Conservation (phyloP, 2,329 filamentous ascomycete genomes). For the Hypoxylon sp. region DNA sequence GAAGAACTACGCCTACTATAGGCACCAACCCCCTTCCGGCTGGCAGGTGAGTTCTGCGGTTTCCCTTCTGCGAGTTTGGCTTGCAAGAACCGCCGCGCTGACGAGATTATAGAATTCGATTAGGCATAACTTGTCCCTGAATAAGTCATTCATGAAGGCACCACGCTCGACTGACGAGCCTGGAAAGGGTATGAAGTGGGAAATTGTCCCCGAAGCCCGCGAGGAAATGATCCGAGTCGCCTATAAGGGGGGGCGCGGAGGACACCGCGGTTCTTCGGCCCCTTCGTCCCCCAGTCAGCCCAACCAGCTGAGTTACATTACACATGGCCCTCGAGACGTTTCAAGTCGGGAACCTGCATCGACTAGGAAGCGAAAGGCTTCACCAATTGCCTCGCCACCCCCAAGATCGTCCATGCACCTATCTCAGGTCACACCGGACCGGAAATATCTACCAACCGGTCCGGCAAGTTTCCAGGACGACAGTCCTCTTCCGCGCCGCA, state of each 20-base stretch:
- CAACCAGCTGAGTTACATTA: constrained; percentile 70
- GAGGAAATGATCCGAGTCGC: constrained; percentile 89
- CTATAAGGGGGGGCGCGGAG: constrained; percentile 70
- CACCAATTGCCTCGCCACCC: constrained; percentile 66
- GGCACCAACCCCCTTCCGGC: constrained; percentile 78
- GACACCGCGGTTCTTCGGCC: constrained; percentile 75
- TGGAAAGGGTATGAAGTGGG: constrained; percentile 99
- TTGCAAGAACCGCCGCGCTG: constrained; percentile 39
- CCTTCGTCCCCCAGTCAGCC: constrained; percentile 74
- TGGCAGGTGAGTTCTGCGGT: constrained; percentile 79
- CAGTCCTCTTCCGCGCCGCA: constrained; percentile 72
- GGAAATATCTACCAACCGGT: constrained; percentile 57
- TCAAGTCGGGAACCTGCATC: constrained; percentile 64
- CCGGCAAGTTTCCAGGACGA: constrained; percentile 65
- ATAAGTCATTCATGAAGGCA: constrained; percentile 94
- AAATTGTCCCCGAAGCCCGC: constrained; percentile 84
- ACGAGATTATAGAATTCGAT: constrained; percentile 81
- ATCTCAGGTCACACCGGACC: constrained; percentile 70
- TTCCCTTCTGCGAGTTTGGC: neutral
- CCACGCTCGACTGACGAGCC: constrained; percentile 93
- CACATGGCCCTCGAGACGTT: constrained; percentile 69
- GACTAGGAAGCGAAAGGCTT: constrained; percentile 68
- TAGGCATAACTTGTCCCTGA: constrained; percentile 93
- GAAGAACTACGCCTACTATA: constrained; percentile 91
- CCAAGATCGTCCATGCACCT: constrained; percentile 63